Evolutionary conservation across 495 filamentous ascomycete genomes (phyloP), one percentile per base, ranked within the genome.

Genomic region (Pyronema domesticum): DNA sequence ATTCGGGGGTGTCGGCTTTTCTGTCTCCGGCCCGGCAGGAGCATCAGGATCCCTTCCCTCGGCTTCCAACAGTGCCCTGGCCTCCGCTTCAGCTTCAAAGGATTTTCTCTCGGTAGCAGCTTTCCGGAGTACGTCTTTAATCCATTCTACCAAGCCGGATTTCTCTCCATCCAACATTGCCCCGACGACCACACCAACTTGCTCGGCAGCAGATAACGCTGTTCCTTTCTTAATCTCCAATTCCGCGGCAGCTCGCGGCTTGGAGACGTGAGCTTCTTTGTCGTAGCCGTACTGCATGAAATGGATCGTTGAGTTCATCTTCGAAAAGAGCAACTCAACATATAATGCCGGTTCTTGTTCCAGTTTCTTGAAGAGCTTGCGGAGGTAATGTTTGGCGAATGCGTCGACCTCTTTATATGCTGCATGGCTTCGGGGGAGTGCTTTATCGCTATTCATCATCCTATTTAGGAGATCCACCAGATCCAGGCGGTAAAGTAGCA

Each of bases 351-450:
- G 87, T 50, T 85, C 76, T 57, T 89, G 79, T 48, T 91, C 75
- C 7, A 96, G 72, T 67, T 88, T 94, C 65, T 84, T 82, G 15
- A 80, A 68, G 55, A 87, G 74, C 60, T 75, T 80, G 59, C 76
- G 83, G 35, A 95, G 69, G 30, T 91, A 73, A 55, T 95, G 86
- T 60, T 80, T 80, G 3, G 84, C 78, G 36, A 99, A 71, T 61
- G 91, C 85, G 58, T 95, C 85, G 88, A 93, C 95, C 59, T 96
- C 89, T 63, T 80, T 85, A 68, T 76, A 93, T 43, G 78, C 74
- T 6, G 76, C 67, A 8, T 69, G 68, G 48, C 69, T 71, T 52
- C 74, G 76, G 65, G 87, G 80, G 39, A 99, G 67, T 3, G 80
- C 79, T 44, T 85, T 80, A 0, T 86, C 84, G 1, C 93, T 93